These are phyloP conservation scores for Akebia trifoliata DNA, from an alignment of 164 flowering plant genomes.

Conservation along the genomic window DNA sequence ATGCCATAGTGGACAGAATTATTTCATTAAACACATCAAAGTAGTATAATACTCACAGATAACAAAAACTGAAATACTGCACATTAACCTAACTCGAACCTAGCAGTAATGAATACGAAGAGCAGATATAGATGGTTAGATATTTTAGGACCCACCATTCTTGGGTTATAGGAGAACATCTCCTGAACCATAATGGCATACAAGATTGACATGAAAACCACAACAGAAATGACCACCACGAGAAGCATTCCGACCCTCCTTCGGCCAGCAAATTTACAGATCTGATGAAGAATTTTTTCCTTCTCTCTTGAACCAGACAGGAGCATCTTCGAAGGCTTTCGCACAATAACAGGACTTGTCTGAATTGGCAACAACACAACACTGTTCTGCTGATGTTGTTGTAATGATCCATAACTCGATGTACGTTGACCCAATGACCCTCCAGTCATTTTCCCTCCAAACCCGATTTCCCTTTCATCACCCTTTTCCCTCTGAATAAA, in stretches of 20 bases:
- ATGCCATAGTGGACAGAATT: neutral
- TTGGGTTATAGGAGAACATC: slow-evolving; percentile 8
- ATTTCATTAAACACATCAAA: neutral
- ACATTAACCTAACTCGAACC: neutral
- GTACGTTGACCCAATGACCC: slow-evolving; percentile 72
- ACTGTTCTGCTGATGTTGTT: slow-evolving; percentile 33
- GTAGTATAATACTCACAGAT: neutral
- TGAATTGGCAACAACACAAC: slow-evolving; percentile 27
- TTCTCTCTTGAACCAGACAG: slow-evolving; percentile 44
- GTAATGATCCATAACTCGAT: slow-evolving; percentile 74
- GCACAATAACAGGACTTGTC: slow-evolving; percentile 17
- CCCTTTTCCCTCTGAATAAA: slow-evolving; percentile 20
- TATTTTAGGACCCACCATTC: neutral
- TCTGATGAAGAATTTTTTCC: slow-evolving; percentile 39
- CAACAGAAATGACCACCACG: slow-evolving; percentile 16
- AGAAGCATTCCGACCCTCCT: slow-evolving; percentile 56
- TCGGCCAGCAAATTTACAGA: slow-evolving; percentile 42
- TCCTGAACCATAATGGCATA: slow-evolving; percentile 13
- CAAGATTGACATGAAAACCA: slow-evolving; percentile 21
- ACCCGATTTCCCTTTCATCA: slow-evolving; percentile 43
- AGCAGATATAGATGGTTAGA: neutral
- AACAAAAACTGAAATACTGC: neutral
- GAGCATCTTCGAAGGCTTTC: slow-evolving; percentile 45
- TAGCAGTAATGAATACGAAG: neutral
- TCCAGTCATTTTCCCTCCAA: slow-evolving; percentile 69